Conservation (phyloP, 495 filamentous ascomycete species). For the Hapsidospora chrysogenum region DNA sequence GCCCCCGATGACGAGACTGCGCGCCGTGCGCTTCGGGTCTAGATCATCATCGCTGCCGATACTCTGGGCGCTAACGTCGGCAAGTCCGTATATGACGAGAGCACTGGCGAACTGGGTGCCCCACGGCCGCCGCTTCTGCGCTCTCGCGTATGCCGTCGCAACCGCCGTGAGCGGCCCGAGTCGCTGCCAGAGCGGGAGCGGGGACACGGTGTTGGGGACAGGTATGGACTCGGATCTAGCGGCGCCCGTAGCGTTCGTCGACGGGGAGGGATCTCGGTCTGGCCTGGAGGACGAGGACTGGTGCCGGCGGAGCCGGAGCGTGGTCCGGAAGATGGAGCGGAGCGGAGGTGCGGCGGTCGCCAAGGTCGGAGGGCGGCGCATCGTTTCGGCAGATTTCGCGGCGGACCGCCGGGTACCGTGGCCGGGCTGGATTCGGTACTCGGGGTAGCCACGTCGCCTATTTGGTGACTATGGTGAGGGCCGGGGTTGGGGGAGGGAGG, state of each 20-base stretch:
- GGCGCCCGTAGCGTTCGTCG: no score
- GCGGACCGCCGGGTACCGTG: no score
- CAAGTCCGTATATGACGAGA: constrained; percentile 60
- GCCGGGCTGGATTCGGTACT: no score
- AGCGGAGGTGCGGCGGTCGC: neutral
- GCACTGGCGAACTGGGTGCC: constrained; percentile 60
- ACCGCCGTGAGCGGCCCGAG: constrained; percentile 40
- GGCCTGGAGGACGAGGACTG: neutral
- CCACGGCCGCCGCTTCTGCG: constrained; percentile 54
- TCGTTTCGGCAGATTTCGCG: no score
- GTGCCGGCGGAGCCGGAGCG: neutral
- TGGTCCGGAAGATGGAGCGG: neutral
- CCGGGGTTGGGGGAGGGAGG: no score
- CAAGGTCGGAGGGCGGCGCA: neutral
- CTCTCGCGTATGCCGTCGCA: constrained; percentile 53
- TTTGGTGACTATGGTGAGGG: no score
- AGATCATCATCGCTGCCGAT: constrained; percentile 40
- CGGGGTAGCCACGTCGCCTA: no score
- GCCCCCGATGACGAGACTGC: constrained; percentile 58
- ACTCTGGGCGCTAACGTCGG: constrained; percentile 65
- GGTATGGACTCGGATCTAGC: constrained; percentile 14
- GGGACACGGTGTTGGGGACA: constrained; percentile 25
- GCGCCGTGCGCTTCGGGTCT: constrained; percentile 48
- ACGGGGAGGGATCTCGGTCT: no score
- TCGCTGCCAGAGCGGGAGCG: constrained; percentile 30